These are phyloP conservation scores for Hortiboletus campestris DNA, from an alignment of 768 basidiomycete species.

Conservation along the genomic window DNA sequence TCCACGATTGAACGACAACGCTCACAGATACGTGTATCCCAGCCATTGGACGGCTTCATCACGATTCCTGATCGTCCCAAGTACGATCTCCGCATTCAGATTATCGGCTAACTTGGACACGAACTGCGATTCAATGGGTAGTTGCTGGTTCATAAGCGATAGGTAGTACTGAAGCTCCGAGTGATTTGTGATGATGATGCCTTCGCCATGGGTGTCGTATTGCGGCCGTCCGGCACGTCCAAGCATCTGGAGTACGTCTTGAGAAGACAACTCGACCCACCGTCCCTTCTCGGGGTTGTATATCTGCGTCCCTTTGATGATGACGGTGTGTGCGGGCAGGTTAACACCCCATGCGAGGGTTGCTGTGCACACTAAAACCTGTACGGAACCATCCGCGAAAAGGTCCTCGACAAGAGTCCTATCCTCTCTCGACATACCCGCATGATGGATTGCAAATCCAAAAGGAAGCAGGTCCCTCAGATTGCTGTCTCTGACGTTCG, in stretches of 20 bases:
- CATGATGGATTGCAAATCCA: slow-evolving; percentile 97
- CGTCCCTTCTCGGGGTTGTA: slow-evolving; percentile 99
- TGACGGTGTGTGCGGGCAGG: slow-evolving; percentile 93
- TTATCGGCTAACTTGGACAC: slow-evolving; percentile 92
- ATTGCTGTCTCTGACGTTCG: slow-evolving; percentile 78
- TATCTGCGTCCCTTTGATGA: slow-evolving; percentile 99
- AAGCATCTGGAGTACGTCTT: slow-evolving; percentile 98
- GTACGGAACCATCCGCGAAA: slow-evolving; percentile 88
- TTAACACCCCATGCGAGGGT: slow-evolving; percentile 99
- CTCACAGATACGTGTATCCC: slow-evolving; percentile 90
- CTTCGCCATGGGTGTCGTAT: slow-evolving; percentile 96
- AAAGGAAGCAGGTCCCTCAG: slow-evolving; percentile 90
- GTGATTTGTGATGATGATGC: slow-evolving; percentile 98
- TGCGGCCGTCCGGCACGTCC: slow-evolving; percentile 97
- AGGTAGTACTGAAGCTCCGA: slow-evolving; percentile 96
- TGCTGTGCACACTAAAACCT: slow-evolving; percentile 95
- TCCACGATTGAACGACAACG: slow-evolving; percentile 12
- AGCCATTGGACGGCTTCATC: slow-evolving; percentile 98
- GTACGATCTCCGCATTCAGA: slow-evolving; percentile 94
- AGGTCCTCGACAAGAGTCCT: slow-evolving; percentile 91
- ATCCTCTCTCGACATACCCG: slow-evolving; percentile 92
- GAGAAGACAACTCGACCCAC: slow-evolving; percentile 93
- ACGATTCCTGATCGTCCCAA: slow-evolving; percentile 91
- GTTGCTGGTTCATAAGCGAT: slow-evolving; percentile 91
- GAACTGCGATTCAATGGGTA: slow-evolving; percentile 96